Base-by-base conservation (phyloP, 306 rosid species). In the Castanea sativa region DNA sequence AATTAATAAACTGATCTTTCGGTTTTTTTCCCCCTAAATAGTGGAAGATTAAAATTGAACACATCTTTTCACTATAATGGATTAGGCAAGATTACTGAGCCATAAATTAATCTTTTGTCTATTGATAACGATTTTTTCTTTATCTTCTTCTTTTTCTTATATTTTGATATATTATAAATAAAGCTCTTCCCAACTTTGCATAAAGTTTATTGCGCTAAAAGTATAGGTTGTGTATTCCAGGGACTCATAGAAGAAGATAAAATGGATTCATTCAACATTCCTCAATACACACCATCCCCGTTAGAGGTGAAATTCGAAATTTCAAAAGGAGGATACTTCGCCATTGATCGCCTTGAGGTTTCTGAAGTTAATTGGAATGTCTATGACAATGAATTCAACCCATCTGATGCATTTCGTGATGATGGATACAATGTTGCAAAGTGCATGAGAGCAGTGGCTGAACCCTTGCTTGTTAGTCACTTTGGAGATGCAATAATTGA, bases 221-320 rank as follows among this genome's bases (percentile, higher is more conserved):
- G 11, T 10, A 11, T 59, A 11, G 23, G 15, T 7, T 23, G 29
- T 21, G 8, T 21, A 20, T 59, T 23, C 5, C 38, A 89, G 93
- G 93, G 91, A 74, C 76, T 79, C 0, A 83, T 87, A 71, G 82
- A 81, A 38, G 86, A 89, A 68, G 89, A 79, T 23, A 32, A 85
- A 75, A 8, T 89, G 79, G 73, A 89, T 18, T 67, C 73, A 8
- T 89, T 89, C 80, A 89, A 89, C 81, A 83, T 89, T 69, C 93
- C 91, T 71, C 85, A 76, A 29, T 89, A 89, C 64, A 77, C 91
- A 4, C 93, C 91, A 35, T 87, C 87, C 1, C 81, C 85, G 11
- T 76, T 78, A 10, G 93, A 89, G 65, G 83, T 89, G 64, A 73
- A 74, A 83, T 13, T n/a, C 18, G 89, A 83, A 79, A 80, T 89